phyloP scores from a whole-genome alignment of 129 eudicot genomes.

The Sambucus nigra region DNA sequence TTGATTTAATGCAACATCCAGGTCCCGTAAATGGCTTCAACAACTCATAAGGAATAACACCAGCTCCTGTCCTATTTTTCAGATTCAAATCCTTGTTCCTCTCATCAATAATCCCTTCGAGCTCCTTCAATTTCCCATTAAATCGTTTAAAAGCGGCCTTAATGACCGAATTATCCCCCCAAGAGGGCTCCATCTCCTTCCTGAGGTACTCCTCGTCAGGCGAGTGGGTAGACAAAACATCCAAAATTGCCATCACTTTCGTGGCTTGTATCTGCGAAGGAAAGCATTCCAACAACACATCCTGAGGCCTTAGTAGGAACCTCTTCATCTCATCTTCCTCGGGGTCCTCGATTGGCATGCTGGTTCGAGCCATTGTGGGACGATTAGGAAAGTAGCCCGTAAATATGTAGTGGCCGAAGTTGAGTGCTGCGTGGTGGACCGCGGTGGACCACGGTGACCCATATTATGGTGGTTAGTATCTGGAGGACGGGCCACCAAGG shows the following conservation, averaged over 20 bases:
- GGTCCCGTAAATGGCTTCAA: slow-evolving; percentile 11
- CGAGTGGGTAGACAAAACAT: background rate
- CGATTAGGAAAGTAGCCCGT: slow-evolving; percentile 7
- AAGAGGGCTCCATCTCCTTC: background rate
- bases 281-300: background rate
- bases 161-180: background rate
- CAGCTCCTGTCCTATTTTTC: slow-evolving; percentile 17
- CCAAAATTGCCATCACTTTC: slow-evolving; percentile 1
- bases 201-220: slow-evolving; percentile 3
- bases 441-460: slow-evolving; percentile 11
- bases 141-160: background rate
- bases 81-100: slow-evolving; percentile 10
- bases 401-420: slow-evolving; percentile 2
- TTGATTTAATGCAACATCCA: too few species aligned
- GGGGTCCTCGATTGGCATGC: slow-evolving; percentile 6
- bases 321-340: background rate
- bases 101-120: slow-evolving; percentile 9
- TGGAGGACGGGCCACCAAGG: slow-evolving; percentile 35
- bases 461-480: slow-evolving; percentile 1
- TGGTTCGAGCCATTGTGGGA: slow-evolving; percentile 12
- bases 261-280: slow-evolving; percentile 2
- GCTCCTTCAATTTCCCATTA: background rate
- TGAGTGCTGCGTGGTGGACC: slow-evolving; percentile 5
- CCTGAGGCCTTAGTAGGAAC: background rate
- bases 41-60: slow-evolving; percentile 4